phyloP scores from a whole-genome alignment of 164 flowering plant genomes.

The Berberis vulgaris region DNA sequence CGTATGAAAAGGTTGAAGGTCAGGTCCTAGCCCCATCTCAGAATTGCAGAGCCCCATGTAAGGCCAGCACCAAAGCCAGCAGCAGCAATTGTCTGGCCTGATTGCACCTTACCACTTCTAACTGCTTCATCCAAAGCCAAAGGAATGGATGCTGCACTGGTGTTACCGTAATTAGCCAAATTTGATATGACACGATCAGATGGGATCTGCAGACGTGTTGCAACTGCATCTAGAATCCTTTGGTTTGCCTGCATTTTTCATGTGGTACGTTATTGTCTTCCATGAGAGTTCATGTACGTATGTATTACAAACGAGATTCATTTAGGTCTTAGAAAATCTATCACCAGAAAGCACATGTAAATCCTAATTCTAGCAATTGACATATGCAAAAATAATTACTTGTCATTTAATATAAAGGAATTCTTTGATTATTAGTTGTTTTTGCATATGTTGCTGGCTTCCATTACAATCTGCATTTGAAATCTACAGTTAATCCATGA shows the following conservation, averaged over 20 bases:
- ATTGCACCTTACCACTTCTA: constrained; percentile 64
- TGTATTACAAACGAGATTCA: not conserved
- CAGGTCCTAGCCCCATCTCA: constrained; percentile 62
- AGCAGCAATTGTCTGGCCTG: constrained; percentile 65
- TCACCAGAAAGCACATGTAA: too few species aligned
- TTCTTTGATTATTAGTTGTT: too few species aligned
- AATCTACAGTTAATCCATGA: too few species aligned
- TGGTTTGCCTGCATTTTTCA: constrained; percentile 78
- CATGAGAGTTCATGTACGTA: not conserved
- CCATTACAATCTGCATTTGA: too few species aligned
- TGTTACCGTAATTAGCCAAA: constrained; percentile 86
- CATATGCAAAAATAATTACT: too few species aligned
- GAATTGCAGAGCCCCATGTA: constrained; percentile 89
- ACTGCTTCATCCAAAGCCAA: constrained; percentile 93
- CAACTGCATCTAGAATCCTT: constrained; percentile 85
- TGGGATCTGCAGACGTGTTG: constrained; percentile 58
- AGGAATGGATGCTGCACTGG: constrained; percentile 95
- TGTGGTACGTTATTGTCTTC: not conserved
- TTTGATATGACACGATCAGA: constrained; percentile 70
- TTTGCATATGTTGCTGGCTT: too few species aligned
- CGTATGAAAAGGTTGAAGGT: too few species aligned
- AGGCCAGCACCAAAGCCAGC: constrained; percentile 96
- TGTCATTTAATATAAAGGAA: too few species aligned
- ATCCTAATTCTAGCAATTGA: too few species aligned
- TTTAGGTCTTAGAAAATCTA: too few species aligned